phyloP scores from a whole-genome alignment of 148 eudicot species.

The Suaeda aralocaspica region DNA sequence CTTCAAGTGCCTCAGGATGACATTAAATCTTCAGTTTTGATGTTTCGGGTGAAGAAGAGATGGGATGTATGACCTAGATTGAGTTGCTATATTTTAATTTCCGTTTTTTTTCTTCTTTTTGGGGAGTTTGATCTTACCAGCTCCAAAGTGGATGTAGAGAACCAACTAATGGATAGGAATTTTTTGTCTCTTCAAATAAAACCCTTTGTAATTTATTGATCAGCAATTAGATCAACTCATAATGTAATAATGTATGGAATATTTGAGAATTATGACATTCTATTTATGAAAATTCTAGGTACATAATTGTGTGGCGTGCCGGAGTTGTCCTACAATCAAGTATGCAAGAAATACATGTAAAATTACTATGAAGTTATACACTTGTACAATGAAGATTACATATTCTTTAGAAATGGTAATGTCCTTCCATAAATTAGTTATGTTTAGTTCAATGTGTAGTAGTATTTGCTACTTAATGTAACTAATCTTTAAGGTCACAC shows the following conservation, averaged over 20 bases:
- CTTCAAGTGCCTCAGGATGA: slow-evolving; percentile 95
- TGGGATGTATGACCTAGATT: slow-evolving; percentile 61
- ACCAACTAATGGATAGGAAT: slow-evolving; percentile 7
- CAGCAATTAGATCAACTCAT: not conserved
- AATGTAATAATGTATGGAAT: slow-evolving; percentile 5
- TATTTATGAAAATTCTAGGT: no score
- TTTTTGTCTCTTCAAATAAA: slow-evolving; percentile 13
- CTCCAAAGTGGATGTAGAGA: slow-evolving; percentile 5
- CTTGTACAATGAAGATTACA: no score
- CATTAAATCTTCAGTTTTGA: slow-evolving; percentile 62
- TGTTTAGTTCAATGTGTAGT: no score
- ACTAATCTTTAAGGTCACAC: no score
- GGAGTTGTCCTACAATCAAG: no score
- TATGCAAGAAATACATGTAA: no score
- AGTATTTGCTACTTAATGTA: no score
- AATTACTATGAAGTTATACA: no score
- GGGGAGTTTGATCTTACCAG: not conserved
- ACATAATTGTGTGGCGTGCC: no score
- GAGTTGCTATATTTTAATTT: not conserved
- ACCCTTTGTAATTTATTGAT: slow-evolving; percentile 17
- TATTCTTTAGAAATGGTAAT: no score
- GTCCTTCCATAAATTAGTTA: no score
- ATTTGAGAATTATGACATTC: slow-evolving; percentile 3
- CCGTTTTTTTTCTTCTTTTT: not conserved
- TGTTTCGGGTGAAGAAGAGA: slow-evolving; percentile 93